These are phyloP conservation scores for Pyronema domesticum DNA, from an alignment of 495 filamentous ascomycete genomes.

Conservation along the genomic window DNA sequence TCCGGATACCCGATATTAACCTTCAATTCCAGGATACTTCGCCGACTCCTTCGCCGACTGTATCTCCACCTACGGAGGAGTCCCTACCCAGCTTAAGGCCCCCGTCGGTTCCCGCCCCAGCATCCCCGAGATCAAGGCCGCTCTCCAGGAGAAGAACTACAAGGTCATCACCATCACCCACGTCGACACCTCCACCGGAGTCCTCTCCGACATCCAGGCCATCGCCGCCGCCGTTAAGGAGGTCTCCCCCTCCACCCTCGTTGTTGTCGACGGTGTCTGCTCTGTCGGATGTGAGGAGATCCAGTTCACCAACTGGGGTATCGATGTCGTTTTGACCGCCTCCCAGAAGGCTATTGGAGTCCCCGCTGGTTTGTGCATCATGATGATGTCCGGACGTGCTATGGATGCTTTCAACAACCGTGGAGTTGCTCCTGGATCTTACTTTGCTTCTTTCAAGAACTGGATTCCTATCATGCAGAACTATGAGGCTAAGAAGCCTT, in stretches of 20 bases:
- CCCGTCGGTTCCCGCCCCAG: constrained; percentile 79
- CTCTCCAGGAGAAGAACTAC: constrained; percentile 72
- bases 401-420: constrained; percentile 62
- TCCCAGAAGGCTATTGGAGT: constrained; percentile 93
- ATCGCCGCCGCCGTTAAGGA: constrained; percentile 63
- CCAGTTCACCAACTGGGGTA: constrained; percentile 79
- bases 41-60: constrained; percentile 88
- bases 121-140: constrained; percentile 67
- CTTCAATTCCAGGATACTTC: constrained; percentile 55
- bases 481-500: constrained; percentile 91
- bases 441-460: constrained; percentile 91
- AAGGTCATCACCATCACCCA: constrained; percentile 89
- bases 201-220: constrained; percentile 73
- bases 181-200: constrained; percentile 91
- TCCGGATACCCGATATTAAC: background rate
- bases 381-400: constrained; percentile 82
- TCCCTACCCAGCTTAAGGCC: constrained; percentile 73
- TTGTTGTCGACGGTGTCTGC: constrained; percentile 92
- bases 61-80: constrained; percentile 73
- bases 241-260: constrained; percentile 74
- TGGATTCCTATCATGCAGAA: constrained; percentile 87
- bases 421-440: constrained; percentile 60
- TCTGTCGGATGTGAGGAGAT: constrained; percentile 93
- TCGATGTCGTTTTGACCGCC: constrained; percentile 86
- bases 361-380: constrained; percentile 79